Conservation (phyloP, 257 asterid genomes). For the Fraxinus anomala region DNA sequence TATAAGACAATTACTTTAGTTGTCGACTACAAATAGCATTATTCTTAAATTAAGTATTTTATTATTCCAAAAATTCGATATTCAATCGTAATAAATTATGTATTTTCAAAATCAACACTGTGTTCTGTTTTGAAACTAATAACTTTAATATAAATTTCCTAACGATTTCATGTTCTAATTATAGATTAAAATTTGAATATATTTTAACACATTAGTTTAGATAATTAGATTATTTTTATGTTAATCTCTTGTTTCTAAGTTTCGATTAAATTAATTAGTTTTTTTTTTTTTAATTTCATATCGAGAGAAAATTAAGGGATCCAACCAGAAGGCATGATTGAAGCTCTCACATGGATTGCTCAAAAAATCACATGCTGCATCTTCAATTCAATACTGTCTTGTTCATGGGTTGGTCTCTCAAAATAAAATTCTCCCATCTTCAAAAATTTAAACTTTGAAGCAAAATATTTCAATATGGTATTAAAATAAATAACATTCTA, state of each 20-base stretch:
- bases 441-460: background rate
- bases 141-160: background rate
- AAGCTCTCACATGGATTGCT: background rate
- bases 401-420: background rate
- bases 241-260: background rate
- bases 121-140: background rate
- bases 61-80: too few species aligned
- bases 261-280: background rate
- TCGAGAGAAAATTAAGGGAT: background rate
- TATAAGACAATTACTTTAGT: too few species aligned
- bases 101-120: background rate
- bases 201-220: background rate
- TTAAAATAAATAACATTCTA: background rate
- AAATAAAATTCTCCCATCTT: background rate
- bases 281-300: background rate
- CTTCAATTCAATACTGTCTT: background rate
- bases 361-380: background rate
- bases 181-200: background rate
- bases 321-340: background rate
- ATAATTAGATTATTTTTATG: background rate
- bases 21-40: too few species aligned
- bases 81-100: background rate
- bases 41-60: too few species aligned
- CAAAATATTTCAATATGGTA: background rate
- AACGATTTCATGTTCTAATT: background rate